A percentile compares a stretch with the other conserved stretches of the same genome.
Conservation (phyloP, 768 basidiomycete species). For the Hygrocybe coccinea region DNA sequence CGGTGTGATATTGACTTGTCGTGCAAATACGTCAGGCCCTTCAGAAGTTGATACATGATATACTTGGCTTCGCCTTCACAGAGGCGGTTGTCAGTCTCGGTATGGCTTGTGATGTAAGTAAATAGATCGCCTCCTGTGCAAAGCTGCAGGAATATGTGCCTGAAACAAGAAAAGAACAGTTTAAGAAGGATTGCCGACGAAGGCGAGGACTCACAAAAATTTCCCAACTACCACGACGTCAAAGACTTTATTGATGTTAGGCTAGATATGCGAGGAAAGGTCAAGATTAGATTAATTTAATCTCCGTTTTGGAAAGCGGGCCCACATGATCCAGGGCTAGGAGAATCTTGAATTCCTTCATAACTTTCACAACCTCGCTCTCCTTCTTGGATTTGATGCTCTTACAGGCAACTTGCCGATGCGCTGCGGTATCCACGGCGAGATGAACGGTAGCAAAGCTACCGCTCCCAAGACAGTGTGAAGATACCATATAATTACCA, state of each 20-base stretch:
- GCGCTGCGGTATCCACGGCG: constrained; percentile 57
- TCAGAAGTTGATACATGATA: constrained; percentile 74
- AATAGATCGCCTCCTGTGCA: constrained; percentile 88
- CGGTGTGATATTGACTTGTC: constrained; percentile 70
- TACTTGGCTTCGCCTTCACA: constrained; percentile 82
- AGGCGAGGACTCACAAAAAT: constrained; percentile 45
- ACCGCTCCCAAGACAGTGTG: constrained; percentile 74
- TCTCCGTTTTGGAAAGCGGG: not conserved
- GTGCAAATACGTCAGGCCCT: constrained; percentile 68
- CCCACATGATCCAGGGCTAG: constrained; percentile 68
- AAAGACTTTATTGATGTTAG: constrained; percentile 76
- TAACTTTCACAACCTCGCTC: constrained; percentile 52
- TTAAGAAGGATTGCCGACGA: not conserved
- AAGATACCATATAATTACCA: constrained; percentile 67
- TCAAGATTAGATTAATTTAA: not conserved
- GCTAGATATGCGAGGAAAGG: constrained; percentile 46
- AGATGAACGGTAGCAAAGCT: constrained; percentile 81
- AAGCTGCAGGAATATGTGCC: constrained; percentile 79
- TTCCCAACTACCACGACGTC: constrained; percentile 59
- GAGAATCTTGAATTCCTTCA: constrained; percentile 76
- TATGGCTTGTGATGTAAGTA: constrained; percentile 68
- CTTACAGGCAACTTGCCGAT: constrained; percentile 80
- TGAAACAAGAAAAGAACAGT: constrained; percentile 21
- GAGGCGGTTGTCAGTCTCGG: constrained; percentile 45
- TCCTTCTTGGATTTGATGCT: constrained; percentile 64